A percentile compares a stretch with the other conserved stretches of the same genome.
phyloP scores from a whole-genome alignment of 768 basidiomycete genomes.

The Panellus pusillus region DNA sequence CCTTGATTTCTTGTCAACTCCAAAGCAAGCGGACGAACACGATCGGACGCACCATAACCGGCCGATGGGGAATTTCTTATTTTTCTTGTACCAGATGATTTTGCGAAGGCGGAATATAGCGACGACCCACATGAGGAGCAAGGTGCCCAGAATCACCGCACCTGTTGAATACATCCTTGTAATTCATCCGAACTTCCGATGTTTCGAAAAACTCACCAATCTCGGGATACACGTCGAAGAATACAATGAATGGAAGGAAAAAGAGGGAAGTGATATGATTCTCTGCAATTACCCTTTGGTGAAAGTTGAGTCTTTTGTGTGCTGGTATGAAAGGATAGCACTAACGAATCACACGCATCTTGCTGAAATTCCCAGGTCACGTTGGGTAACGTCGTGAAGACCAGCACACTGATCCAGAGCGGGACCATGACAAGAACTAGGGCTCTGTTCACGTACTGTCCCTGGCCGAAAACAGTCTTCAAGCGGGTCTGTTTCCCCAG shows the following conservation, averaged over 20 bases:
- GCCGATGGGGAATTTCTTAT: slow-evolving; percentile 7
- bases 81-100: slow-evolving; percentile 17
- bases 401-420: slow-evolving; percentile 11
- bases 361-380: slow-evolving; percentile 16
- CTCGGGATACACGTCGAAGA: slow-evolving; percentile 7
- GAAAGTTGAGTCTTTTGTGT: too few relatives aligned
- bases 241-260: slow-evolving; percentile 19
- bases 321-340: background rate
- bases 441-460: slow-evolving; percentile 8
- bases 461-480: slow-evolving; percentile 13
- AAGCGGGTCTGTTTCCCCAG: slow-evolving; percentile 13
- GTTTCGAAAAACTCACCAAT: background rate
- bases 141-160: background rate
- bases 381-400: slow-evolving; percentile 5
- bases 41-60: slow-evolving; percentile 10
- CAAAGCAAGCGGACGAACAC: too few relatives aligned
- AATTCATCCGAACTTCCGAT: too few relatives aligned
- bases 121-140: slow-evolving; percentile 9
- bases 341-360: slow-evolving; percentile 17
- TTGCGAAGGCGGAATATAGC: slow-evolving; percentile 15
- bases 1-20: background rate
- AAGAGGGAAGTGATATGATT: slow-evolving; percentile 15
- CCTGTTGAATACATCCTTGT: too few relatives aligned
- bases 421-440: slow-evolving; percentile 17
- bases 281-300: background rate